A percentile compares a stretch with the other conserved stretches of the same genome.
Conservation (phyloP, 1,284 basidiomycete species). For the Bjerkandera adusta region DNA sequence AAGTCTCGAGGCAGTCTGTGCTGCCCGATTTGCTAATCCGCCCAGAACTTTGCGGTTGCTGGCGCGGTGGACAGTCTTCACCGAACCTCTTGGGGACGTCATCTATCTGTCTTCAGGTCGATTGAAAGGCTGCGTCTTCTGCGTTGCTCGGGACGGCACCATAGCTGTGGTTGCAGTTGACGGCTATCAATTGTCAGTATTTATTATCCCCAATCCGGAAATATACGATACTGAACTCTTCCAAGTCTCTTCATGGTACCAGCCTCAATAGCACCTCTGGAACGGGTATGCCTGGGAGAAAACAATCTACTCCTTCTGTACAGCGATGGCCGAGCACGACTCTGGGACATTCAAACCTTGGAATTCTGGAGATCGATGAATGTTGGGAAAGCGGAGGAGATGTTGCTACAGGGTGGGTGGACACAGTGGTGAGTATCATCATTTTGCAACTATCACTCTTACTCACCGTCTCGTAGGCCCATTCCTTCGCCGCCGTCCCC, state of each 20-base stretch:
- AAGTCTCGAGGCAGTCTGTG: slow-evolving; percentile 18
- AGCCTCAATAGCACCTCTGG: slow-evolving; percentile 48
- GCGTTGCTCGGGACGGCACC: slow-evolving; percentile 78
- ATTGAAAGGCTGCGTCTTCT: slow-evolving; percentile 70
- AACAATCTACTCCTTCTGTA: slow-evolving; percentile 81
- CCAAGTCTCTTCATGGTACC: slow-evolving; percentile 78
- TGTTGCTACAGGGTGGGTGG: slow-evolving; percentile 74
- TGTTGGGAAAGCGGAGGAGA: slow-evolving; percentile 72
- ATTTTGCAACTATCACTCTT: neutral
- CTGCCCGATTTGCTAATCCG: slow-evolving; percentile 7
- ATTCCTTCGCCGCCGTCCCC: neutral
- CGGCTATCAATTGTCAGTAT: slow-evolving; percentile 70
- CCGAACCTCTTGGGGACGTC: slow-evolving; percentile 56
- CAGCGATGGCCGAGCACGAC: slow-evolving; percentile 70
- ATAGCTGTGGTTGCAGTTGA: slow-evolving; percentile 79
- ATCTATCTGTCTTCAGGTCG: slow-evolving; percentile 58
- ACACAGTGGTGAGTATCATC: slow-evolving; percentile 52
- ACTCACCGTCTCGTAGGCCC: slow-evolving; percentile 13
- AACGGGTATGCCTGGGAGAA: slow-evolving; percentile 63
- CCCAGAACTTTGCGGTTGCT: slow-evolving; percentile 58
- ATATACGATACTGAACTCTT: neutral
- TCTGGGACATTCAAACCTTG: slow-evolving; percentile 86
- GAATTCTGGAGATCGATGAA: slow-evolving; percentile 88
- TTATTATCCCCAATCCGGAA: neutral
- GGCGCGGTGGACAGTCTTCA: slow-evolving; percentile 71